phyloP scores from a whole-genome alignment of 805 yeast genomes.

The Saturnispora diversa region DNA sequence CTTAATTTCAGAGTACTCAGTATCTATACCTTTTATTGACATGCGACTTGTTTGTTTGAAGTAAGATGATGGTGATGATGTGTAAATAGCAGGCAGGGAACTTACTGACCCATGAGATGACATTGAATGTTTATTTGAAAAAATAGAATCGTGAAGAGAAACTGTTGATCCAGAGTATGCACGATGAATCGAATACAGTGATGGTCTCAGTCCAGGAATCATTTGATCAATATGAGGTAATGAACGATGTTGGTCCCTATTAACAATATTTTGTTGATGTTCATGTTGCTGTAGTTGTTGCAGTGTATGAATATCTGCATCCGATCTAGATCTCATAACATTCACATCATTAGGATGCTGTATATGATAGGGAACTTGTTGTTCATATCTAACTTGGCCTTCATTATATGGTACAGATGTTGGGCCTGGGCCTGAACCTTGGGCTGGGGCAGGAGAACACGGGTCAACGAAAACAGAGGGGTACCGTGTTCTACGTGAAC shows the following conservation, averaged over 20 bases:
- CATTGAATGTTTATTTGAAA: conserved; percentile 5
- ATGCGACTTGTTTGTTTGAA: too few relatives aligned
- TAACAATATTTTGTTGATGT: neutral
- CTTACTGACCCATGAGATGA: conserved; percentile 5
- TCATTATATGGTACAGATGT: conserved; percentile 3
- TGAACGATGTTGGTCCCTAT: neutral
- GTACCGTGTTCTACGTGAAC: conserved; percentile 37
- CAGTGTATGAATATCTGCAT: neutral
- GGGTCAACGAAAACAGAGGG: conserved; percentile 46
- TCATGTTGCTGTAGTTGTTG: neutral
- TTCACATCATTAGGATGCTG: neutral
- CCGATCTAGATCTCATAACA: conserved; percentile 6
- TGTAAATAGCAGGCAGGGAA: neutral
- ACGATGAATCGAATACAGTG: neutral
- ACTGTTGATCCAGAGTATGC: conserved; percentile 1
- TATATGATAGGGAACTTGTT: too few relatives aligned
- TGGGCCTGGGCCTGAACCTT: conserved; percentile 39
- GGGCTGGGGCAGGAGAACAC: too few relatives aligned
- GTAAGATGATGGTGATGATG: neutral
- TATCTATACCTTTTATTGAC: too few relatives aligned
- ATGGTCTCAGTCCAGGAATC: conserved; percentile 4
- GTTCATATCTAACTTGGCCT: neutral
- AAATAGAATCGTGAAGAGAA: conserved; percentile 7
- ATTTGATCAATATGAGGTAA: neutral
- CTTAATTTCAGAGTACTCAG: too few relatives aligned